A percentile compares a stretch with the other conserved stretches of the same genome.
These are phyloP conservation scores for Kwoniella mangroviensis DNA, from an alignment of 768 basidiomycete species.

Conservation along the genomic window DNA sequence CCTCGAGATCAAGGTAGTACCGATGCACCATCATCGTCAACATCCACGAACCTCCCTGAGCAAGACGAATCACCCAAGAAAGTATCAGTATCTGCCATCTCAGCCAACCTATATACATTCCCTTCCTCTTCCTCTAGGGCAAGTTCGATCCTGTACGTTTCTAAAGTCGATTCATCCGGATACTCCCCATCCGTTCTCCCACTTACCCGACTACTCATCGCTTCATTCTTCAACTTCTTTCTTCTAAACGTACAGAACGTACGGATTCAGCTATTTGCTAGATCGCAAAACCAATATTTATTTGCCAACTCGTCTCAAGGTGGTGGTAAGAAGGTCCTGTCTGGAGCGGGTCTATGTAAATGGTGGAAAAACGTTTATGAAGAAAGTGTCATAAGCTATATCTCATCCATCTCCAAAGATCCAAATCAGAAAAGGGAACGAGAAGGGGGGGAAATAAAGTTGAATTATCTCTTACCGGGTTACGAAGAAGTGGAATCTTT, in stretches of 20 bases:
- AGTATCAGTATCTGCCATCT: conserved; percentile 74
- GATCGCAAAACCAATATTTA: conserved; percentile 87
- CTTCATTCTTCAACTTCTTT: conserved; percentile 66
- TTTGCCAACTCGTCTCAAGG: conserved; percentile 84
- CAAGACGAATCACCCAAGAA: conserved; percentile 44
- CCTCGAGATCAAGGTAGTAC: neutral
- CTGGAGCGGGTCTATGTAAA: conserved; percentile 77
- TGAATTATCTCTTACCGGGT: conserved; percentile 50
- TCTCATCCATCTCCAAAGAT: too few relatives aligned
- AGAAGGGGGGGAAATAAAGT: conserved; percentile 7
- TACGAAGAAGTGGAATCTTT: conserved; percentile 45
- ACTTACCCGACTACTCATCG: conserved; percentile 68
- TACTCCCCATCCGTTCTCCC: conserved; percentile 59
- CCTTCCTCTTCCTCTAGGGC: conserved; percentile 64
- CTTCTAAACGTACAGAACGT: conserved; percentile 65
- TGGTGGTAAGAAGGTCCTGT: conserved; percentile 71
- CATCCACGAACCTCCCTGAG: neutral
- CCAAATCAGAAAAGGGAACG: too few relatives aligned
- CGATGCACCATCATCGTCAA: neutral
- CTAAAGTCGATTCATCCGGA: conserved; percentile 95
- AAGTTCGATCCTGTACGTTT: conserved; percentile 79
- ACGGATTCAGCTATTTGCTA: conserved; percentile 87
- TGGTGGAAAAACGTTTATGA: conserved; percentile 89
- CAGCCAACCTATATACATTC: conserved; percentile 65
- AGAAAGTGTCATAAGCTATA: conserved; percentile 57